Evolutionary conservation across 352 stramenopile species (phyloP), one percentile per base, ranked within the genome.

Genomic region (Globisporangium sylvaticum): DNA sequence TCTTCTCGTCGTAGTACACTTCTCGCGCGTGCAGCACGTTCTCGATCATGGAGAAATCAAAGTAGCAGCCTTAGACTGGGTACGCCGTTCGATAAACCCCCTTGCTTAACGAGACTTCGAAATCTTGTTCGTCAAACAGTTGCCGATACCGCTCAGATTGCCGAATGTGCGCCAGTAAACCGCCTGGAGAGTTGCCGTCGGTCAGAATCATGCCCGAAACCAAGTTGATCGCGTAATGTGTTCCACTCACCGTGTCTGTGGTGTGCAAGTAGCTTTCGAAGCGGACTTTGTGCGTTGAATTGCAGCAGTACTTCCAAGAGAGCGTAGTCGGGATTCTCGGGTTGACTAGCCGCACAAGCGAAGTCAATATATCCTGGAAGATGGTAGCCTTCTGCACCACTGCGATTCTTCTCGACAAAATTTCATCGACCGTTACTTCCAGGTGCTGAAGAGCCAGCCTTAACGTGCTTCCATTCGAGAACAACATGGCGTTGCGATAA

Each of bases 51-150:
- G 52, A 65, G 37, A 88, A 88, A 9, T 86, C 73, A 20, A 83
- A 86, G 18, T 75, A 70, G 2, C 70, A 71, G 2, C 66, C 67
- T 15, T 68, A 68, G 32, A 74, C 65, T 9, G 59, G 56, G 9
- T 71, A 32, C 37, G 67, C 57, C 0, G 79, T 85, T 44, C 64
- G 68, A 14, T 81, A 79, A 18, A 80, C 66, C 14, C 70, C 70
- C 53, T 73, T 72, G 0, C 34, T 32, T 34, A 53, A 68, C 9
- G 68, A 71, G 1, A 89, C 79, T 67, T 89, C 79, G 56, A 90
- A 90, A 25, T 91, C 80, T 34, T 70, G 62, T 0, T 62, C 53
- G 2, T 74, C 69, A 67, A 91, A 91, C 3, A 90, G 42, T n/a
- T 58, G 50, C 9, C 54, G 32, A 54, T 87, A 91, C 18, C 57